These are phyloP conservation scores for Holtermannia corniformis DNA, from an alignment of 768 basidiomycete genomes.

Conservation along the genomic window DNA sequence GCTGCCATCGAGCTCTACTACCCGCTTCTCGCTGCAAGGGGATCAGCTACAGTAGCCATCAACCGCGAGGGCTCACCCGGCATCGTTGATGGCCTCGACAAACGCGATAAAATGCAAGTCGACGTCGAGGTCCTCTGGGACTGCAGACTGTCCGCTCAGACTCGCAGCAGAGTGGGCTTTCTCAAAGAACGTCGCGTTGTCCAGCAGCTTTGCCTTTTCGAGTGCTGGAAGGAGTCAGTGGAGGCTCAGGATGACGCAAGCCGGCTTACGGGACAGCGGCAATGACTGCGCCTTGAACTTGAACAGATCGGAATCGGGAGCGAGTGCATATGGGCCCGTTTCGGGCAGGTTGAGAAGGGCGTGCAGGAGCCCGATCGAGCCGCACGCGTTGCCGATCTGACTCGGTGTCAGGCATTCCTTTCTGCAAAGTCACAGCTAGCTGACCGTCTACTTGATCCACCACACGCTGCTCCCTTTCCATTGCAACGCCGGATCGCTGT, in stretches of 20 bases:
- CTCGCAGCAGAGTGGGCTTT: constrained; percentile 67
- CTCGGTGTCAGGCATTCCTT: background rate
- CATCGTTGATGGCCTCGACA: constrained; percentile 52
- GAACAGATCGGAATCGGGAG: constrained; percentile 21
- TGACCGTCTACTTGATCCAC: constrained; percentile 88
- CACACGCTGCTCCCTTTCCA: constrained; percentile 48
- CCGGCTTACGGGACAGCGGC: constrained; percentile 20
- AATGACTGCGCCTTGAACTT: constrained; percentile 33
- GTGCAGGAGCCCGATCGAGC: constrained; percentile 78
- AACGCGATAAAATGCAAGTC: constrained; percentile 84
- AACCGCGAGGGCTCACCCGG: constrained; percentile 24
- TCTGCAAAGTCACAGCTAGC: constrained; percentile 30
- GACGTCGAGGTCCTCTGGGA: constrained; percentile 58
- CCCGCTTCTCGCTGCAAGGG: constrained; percentile 42
- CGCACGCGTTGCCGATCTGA: constrained; percentile 75
- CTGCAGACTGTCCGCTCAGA: constrained; percentile 55
- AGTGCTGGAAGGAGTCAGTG: constrained; percentile 43
- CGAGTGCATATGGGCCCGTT: constrained; percentile 29
- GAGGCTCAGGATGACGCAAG: background rate
- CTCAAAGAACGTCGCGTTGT: constrained; percentile 65
- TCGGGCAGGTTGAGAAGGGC: constrained; percentile 63
- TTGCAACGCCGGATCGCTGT: constrained; percentile 47
- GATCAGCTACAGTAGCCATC: constrained; percentile 1
- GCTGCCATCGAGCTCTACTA: constrained; percentile 78
- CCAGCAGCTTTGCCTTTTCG: constrained; percentile 66